Percentiles rank a stretch among this genome's conserved stretches.
Conservation (phyloP, 2,329 filamentous ascomycete genomes). For the Aspergillus quadricinctus region DNA sequence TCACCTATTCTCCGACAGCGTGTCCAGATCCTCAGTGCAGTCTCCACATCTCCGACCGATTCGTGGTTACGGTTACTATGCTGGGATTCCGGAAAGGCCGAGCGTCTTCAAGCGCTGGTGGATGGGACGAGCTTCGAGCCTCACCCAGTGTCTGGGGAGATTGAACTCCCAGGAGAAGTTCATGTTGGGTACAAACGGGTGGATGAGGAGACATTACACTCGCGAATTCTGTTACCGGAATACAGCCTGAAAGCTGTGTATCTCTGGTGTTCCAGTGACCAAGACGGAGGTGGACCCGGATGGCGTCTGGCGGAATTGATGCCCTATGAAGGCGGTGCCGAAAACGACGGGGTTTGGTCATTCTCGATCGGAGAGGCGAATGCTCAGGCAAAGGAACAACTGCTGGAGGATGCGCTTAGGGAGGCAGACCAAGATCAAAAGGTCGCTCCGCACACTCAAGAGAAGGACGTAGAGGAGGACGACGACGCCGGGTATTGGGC, state of each 20-base stretch:
- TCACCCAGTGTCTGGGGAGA: conserved; percentile 61
- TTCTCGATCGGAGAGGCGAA: conserved; percentile 53
- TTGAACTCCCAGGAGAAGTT: conserved; percentile 57
- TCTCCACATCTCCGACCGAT: conserved; percentile 39
- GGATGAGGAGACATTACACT: conserved; percentile 59
- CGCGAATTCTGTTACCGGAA: conserved; percentile 51
- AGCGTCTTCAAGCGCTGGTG: conserved; percentile 51
- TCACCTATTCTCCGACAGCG: conserved; percentile 62
- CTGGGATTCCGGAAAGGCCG: conserved; percentile 53
- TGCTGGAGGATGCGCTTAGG: conserved; percentile 34
- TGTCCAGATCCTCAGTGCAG: conserved; percentile 52
- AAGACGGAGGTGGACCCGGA: conserved; percentile 47
- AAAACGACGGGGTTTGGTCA: conserved; percentile 51
- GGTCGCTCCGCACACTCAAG: conserved; percentile 11
- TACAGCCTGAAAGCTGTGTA: conserved; percentile 54
- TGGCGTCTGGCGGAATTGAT: conserved; percentile 59
- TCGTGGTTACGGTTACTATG: conserved; percentile 58
- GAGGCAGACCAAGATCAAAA: conserved; percentile 23
- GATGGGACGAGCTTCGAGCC: conserved; percentile 55
- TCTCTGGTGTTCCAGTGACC: conserved; percentile 58
- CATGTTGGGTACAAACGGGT: conserved; percentile 54
- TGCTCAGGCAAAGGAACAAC: conserved; percentile 36
- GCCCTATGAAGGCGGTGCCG: conserved; percentile 46
- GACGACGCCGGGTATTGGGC: conserved; percentile 64
- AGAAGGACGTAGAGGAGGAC: conserved; percentile 44